phyloP scores from a whole-genome alignment of 768 basidiomycete species.

The Mycena filopes region DNA sequence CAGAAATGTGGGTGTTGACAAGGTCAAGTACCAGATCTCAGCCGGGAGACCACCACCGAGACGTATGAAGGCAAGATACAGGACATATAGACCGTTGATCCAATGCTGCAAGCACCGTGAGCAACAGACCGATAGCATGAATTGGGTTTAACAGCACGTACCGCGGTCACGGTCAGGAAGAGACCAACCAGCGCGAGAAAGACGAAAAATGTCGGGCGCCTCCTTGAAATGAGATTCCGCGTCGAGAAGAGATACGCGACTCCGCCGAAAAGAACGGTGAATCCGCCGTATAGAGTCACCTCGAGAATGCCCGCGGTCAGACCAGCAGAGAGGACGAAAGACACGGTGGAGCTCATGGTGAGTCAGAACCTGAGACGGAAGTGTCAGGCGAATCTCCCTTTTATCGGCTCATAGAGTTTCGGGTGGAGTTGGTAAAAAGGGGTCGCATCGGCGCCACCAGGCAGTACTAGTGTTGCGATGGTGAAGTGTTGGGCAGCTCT shows the following conservation, averaged over 20 bases:
- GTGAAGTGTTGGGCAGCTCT: no score
- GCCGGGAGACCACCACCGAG: constrained; percentile 2
- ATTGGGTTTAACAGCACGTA: neutral
- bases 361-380: no score
- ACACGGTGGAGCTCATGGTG: constrained; percentile 3
- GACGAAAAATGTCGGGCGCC: constrained; percentile 3
- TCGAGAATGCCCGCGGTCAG: constrained; percentile 14
- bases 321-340: neutral
- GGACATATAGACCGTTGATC: neutral
- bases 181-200: constrained; percentile 12
- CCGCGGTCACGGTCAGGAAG: constrained; percentile 13
- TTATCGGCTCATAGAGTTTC: no score
- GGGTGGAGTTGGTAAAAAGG: no score
- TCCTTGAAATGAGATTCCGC: neutral
- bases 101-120: constrained; percentile 1
- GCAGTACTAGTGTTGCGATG: no score
- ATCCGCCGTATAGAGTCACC: constrained; percentile 15
- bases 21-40: constrained; percentile 1
- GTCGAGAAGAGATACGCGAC: constrained; percentile 15
- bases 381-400: no score
- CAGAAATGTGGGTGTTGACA: neutral
- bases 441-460: no score
- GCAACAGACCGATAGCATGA: neutral
- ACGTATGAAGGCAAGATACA: constrained; percentile 7
- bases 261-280: constrained; percentile 4